Evolutionary conservation across 129 eudicot species (phyloP), one percentile per base, ranked within the genome.

Genomic region (Mikania micrantha): DNA sequence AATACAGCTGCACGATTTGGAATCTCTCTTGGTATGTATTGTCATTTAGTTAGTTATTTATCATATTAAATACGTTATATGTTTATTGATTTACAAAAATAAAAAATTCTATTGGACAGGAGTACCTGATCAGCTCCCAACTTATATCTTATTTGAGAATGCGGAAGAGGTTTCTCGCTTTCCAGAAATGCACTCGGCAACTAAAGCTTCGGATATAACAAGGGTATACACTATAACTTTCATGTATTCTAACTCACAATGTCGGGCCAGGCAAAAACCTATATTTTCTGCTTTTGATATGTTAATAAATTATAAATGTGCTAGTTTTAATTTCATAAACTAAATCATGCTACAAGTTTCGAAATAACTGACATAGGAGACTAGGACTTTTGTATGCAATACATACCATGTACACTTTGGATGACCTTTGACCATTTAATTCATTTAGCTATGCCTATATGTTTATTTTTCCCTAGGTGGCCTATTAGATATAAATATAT

Each of bases 1-100:
- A 93, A 93, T 70, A 81, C 85, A 41, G 95, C 98, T 25, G 90
- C 76, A 74, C 86, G 85, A 79, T 93, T 86, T 73, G 98, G 98
- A 54, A 80, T 93, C 56, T 77, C 91, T 70, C 90, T 82, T 12
- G 87, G 88, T 82, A 67, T 41, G 87, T 77, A 31, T 36, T 76
- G 31, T 12, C 27, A 9, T 67, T 21, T 40, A 27, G 12, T 5
- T 64, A 22, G 56, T 64, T 24, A 42, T 38, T 63, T 59, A 52
- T 49, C 19, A 35, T 54, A 48, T 35, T 62, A 17, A 29, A 9
- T 72, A 21, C 31, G 2, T 74, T 47, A 29, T 39, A 24, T 19
- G 63, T 22, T 32, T 32, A 4, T 7, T 32, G 3, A 4, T 32
- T 32, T 32, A 32, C n/a, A n/a, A n/a, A n/a, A n/a, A n/a, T n/a